phyloP scores from a whole-genome alignment of 371 early-diverging fungal genomes.

The Mortierella sp. region DNA sequence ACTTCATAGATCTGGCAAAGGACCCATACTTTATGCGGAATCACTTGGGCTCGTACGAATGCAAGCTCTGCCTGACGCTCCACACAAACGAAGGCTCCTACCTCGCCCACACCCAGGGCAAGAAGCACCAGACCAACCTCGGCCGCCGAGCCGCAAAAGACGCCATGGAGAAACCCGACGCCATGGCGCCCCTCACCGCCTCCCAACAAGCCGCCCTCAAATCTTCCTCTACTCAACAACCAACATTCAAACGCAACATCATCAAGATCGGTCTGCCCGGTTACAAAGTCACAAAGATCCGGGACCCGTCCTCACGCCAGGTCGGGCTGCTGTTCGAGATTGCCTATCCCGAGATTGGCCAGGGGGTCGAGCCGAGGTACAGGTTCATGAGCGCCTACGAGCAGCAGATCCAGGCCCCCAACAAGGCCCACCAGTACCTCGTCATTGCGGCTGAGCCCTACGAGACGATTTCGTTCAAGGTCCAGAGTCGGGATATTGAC shows the following conservation, averaged over 20 bases:
- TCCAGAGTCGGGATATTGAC: slow-evolving; percentile 94
- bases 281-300: slow-evolving; percentile 95
- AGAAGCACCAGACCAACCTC: slow-evolving; percentile 98
- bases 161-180: slow-evolving; percentile 76
- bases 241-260: slow-evolving; percentile 74
- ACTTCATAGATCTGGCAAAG: slow-evolving; percentile 84
- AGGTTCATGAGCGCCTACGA: slow-evolving; percentile 99
- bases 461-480: slow-evolving; percentile 95
- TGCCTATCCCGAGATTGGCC: slow-evolving; percentile 91
- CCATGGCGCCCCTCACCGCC: slow-evolving; percentile 65
- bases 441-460: slow-evolving; percentile 98
- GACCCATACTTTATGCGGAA: slow-evolving; percentile 99
- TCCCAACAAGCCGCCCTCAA: slow-evolving; percentile 48
- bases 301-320: slow-evolving; percentile 90
- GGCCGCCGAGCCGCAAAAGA: slow-evolving; percentile 95
- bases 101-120: slow-evolving; percentile 98
- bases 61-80: slow-evolving; percentile 95
- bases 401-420: slow-evolving; percentile 93
- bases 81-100: slow-evolving; percentile 98
- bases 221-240: slow-evolving; percentile 45
- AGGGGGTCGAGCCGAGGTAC: slow-evolving; percentile 85
- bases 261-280: slow-evolving; percentile 99
- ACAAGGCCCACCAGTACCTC: slow-evolving; percentile 92
- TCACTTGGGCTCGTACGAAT: slow-evolving; percentile 98
- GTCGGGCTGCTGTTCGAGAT: slow-evolving; percentile 95